Base-by-base conservation (phyloP, 192 early-diverging fungal genomes). In the Entophlyctis helioformis region DNA sequence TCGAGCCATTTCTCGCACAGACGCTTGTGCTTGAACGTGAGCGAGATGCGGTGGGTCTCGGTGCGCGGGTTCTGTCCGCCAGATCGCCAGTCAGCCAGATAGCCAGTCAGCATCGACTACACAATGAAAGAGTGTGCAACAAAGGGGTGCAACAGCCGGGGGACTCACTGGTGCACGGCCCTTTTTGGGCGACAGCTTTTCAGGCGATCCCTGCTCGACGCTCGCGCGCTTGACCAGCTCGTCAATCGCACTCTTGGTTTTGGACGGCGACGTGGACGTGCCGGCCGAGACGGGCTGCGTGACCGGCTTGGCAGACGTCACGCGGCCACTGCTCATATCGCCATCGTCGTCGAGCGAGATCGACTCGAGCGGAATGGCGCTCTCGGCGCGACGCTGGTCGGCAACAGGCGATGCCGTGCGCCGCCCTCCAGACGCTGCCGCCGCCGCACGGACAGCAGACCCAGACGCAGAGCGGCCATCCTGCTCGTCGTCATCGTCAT, bases 1-100 rank as follows among this genome's bases (percentile, higher is more conserved):
- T 99, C 96, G 42, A 99, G 74, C 96, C 96, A 99, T 50, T 95
- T 89, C 54, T 99, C 96, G 51, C 96, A 99, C 33, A 99, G 78
- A 19, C 96, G 72, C 78, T 99, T 99, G 72, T 87, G 84, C 45
- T 81, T 77, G 62, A 91, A 91, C 2, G 76, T 82, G 50, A 88
- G 90, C 16, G 59, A 66, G 26, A 62, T 28, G 38, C 36, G 41
- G 41, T 48, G 43, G 16, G 57, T 34, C 54, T 23, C 31, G 39
- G 38, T 6, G 51, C 39, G 42, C 11, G 64, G 66, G 47, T 69
- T 69, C 48, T 63, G 39, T 3, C n/a, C n/a, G n/a, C n/a, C n/a
- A n/a, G n/a, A n/a, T n/a, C n/a, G n/a, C n/a, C n/a, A n/a, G n/a
- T n/a, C n/a, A n/a, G n/a, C n/a, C n/a, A n/a, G n/a, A n/a, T n/a